phyloP scores from a whole-genome alignment of 192 early-diverging fungal species.

The Entrophospora sp. region DNA sequence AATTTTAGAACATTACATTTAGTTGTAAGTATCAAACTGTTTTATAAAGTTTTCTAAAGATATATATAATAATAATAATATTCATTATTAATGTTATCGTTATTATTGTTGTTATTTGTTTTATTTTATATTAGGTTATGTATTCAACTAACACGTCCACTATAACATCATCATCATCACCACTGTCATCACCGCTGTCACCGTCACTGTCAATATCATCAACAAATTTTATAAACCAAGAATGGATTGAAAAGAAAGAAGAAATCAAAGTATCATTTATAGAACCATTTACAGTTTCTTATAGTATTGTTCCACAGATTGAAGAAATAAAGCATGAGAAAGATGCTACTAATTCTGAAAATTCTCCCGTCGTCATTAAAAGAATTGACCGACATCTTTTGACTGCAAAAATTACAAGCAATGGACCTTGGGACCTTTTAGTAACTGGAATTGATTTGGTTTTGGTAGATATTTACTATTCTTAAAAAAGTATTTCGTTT shows the following conservation, averaged over 20 bases:
- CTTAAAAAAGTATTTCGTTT: too few relatives aligned
- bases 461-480: background rate
- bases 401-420: constrained; percentile 26
- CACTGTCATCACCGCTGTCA: too few relatives aligned
- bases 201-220: constrained; percentile 21
- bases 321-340: constrained; percentile 16
- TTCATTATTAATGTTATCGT: too few relatives aligned
- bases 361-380: constrained; percentile 21
- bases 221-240: constrained; percentile 15
- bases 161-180: too few relatives aligned
- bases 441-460: constrained; percentile 36
- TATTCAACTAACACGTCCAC: constrained; percentile 35
- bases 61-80: too few relatives aligned
- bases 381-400: constrained; percentile 26
- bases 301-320: too few relatives aligned
- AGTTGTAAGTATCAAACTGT: constrained; percentile 24
- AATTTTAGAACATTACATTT: constrained; percentile 24
- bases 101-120: too few relatives aligned
- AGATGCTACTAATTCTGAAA: background rate
- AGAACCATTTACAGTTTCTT: constrained; percentile 43
- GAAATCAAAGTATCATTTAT: constrained; percentile 43
- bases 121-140: constrained; percentile 25
- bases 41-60: too few relatives aligned
- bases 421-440: constrained; percentile 39
- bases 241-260: constrained; percentile 47